These are phyloP conservation scores for Saccharata proteae DNA, from an alignment of 2,329 filamentous ascomycete species.

Conservation along the genomic window DNA sequence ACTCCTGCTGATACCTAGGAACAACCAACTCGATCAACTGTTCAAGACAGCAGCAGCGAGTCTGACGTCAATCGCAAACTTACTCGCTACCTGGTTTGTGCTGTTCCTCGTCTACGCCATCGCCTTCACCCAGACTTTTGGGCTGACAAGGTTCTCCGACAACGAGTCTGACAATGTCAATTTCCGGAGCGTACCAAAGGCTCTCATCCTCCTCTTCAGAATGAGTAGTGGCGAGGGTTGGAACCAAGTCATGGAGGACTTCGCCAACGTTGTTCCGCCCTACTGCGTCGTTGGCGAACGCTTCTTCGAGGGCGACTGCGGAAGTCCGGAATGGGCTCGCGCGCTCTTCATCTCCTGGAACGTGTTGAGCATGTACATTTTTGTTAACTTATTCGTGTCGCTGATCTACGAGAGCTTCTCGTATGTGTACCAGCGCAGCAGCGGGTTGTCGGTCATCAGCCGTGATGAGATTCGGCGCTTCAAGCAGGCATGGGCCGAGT, in stretches of 20 bases:
- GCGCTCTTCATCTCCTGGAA: constrained; percentile 94
- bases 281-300: constrained; percentile 59
- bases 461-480: constrained; percentile 90
- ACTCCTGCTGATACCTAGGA: constrained; percentile 82
- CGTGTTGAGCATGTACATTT: constrained; percentile 99
- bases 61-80: constrained; percentile 77
- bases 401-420: constrained; percentile 99
- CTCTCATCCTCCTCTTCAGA: constrained; percentile 82
- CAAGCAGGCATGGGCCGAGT: constrained; percentile 96
- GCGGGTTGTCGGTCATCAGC: constrained; percentile 79
- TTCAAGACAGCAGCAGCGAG: constrained; percentile 98
- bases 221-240: constrained; percentile 92
- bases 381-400: constrained; percentile 95
- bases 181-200: constrained; percentile 86
- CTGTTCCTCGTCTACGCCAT: constrained; percentile 95
- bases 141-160: constrained; percentile 73
- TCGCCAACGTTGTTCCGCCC: constrained; percentile 64
- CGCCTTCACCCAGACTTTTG: constrained; percentile 89
- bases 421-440: constrained; percentile 95
- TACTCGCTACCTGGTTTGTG: constrained; percentile 94
- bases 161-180: constrained; percentile 71
- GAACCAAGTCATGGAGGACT: constrained; percentile 97
- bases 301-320: constrained; percentile 87
- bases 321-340: constrained; percentile 78
- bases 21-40: constrained; percentile 91